Conservation (phyloP, 495 filamentous ascomycete genomes). For the Aspergillus carlsbadensis region DNA sequence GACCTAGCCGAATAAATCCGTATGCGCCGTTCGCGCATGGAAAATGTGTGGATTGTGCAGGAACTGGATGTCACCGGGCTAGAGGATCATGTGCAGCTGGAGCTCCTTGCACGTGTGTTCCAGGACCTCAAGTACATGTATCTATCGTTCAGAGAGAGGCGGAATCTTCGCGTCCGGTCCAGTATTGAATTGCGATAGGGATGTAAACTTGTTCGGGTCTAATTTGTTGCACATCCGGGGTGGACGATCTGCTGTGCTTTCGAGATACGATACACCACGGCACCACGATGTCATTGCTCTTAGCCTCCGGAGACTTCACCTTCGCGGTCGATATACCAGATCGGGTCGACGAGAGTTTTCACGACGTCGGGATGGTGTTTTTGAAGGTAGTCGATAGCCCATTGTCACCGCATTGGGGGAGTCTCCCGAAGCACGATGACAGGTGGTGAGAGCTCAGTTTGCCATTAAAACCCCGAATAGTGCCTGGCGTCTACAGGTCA, state of each 20-base stretch:
- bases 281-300: slow-evolving; percentile 69
- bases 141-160: slow-evolving; percentile 60
- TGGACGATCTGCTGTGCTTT: slow-evolving; percentile 51
- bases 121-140: slow-evolving; percentile 60
- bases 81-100: slow-evolving; percentile 73
- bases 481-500: too few relatives aligned
- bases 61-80: slow-evolving; percentile 79
- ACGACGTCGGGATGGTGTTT: slow-evolving; percentile 72
- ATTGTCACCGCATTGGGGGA: too few relatives aligned
- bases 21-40: slow-evolving; percentile 67
- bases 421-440: too few relatives aligned
- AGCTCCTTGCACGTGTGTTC: slow-evolving; percentile 65
- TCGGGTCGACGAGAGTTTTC: slow-evolving; percentile 65
- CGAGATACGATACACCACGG: slow-evolving; percentile 76
- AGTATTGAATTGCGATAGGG: slow-evolving; percentile 60
- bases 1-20: slow-evolving; percentile 63
- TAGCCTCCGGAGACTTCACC: slow-evolving; percentile 73
- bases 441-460: too few relatives aligned
- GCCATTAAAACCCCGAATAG: too few relatives aligned
- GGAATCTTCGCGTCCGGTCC: slow-evolving; percentile 70
- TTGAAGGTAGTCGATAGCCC: slow-evolving; percentile 73
- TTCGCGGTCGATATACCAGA: slow-evolving; percentile 94
- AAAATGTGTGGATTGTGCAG: slow-evolving; percentile 66
- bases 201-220: slow-evolving; percentile 75
- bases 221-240: slow-evolving; percentile 55